phyloP scores from a whole-genome alignment of 2,329 filamentous ascomycete species.

The Trichoderma cornu-damae region DNA sequence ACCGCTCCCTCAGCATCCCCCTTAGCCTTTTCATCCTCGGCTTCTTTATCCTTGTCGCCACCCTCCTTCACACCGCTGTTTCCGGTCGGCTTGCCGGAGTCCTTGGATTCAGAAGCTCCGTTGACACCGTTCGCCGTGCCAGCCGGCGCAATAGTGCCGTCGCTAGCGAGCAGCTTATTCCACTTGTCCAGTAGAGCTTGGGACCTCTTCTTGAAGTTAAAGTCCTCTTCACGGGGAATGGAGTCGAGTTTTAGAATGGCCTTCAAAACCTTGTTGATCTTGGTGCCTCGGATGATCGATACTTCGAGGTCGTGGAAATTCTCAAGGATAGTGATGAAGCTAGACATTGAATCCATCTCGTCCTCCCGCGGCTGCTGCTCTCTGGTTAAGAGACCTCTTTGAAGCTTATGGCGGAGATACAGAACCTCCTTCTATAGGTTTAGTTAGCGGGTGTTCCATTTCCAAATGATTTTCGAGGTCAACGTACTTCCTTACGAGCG shows the following conservation, averaged over 20 bases:
- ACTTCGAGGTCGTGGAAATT: constrained; percentile 74
- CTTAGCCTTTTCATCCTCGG: constrained; percentile 29
- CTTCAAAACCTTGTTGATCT: constrained; percentile 98
- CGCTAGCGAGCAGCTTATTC: constrained; percentile 72
- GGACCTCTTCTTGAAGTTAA: constrained; percentile 80
- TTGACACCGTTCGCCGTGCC: constrained; percentile 44
- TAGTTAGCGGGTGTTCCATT: constrained; percentile 31
- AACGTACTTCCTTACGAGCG: constrained; percentile 53
- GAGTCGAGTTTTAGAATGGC: constrained; percentile 81
- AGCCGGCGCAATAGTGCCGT: constrained; percentile 38
- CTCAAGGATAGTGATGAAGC: constrained; percentile 77
- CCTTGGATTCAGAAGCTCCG: constrained; percentile 36
- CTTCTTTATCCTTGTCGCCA: constrained; percentile 29
- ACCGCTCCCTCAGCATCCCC: constrained; percentile 27
- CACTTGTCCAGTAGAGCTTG: constrained; percentile 77
- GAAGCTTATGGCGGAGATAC: constrained; percentile 88
- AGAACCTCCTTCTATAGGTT: constrained; percentile 65
- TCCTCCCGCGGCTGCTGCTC: constrained; percentile 82
- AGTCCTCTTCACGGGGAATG: constrained; percentile 86
- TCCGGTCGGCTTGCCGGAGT: constrained; percentile 40
- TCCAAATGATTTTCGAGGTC: not conserved
- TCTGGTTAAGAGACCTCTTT: constrained; percentile 84
- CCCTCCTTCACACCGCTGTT: constrained; percentile 39
- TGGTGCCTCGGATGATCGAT: constrained; percentile 81
- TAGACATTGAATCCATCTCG: constrained; percentile 73